phyloP scores from a whole-genome alignment of 169 alveolate species.

The Plasmodium ovale region DNA sequence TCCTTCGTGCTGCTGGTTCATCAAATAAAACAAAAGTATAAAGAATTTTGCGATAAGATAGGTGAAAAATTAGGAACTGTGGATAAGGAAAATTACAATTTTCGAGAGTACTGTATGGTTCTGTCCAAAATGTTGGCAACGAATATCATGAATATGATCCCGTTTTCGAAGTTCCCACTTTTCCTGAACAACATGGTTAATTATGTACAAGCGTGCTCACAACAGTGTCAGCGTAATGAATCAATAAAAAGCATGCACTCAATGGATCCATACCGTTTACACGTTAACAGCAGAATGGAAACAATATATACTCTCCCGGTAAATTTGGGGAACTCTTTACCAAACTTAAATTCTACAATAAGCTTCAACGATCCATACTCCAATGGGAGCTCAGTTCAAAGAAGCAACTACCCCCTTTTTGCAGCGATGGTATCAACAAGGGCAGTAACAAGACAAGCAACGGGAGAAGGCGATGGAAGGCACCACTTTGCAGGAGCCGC shows the following conservation, averaged over 20 bases:
- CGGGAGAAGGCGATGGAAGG: too few species aligned
- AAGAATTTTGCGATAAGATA: conserved; percentile 33
- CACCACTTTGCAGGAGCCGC: background rate
- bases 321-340: background rate
- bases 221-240: background rate
- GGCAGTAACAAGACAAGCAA: background rate
- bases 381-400: background rate
- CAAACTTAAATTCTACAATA: conserved; percentile 18
- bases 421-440: background rate
- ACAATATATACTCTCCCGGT: conserved; percentile 3
- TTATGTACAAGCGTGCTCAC: conserved; percentile 1
- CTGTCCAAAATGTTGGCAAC: conserved; percentile 20
- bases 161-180: conserved; percentile 35
- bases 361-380: background rate
- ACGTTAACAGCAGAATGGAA: conserved; percentile 1
- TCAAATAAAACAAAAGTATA: conserved; percentile 21
- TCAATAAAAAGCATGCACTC: background rate
- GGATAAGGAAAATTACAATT: conserved; percentile 22
- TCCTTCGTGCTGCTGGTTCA: background rate
- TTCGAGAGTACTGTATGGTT: conserved; percentile 50
- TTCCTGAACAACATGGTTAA: conserved; percentile 3
- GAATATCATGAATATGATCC: conserved; percentile 17
- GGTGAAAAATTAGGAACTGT: conserved; percentile 32
- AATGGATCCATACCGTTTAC: conserved; percentile 6
- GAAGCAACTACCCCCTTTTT: too few species aligned